A percentile compares a stretch with the other conserved stretches of the same genome.
phyloP scores from a whole-genome alignment of 768 basidiomycete species.

The Boletus sensibilis region DNA sequence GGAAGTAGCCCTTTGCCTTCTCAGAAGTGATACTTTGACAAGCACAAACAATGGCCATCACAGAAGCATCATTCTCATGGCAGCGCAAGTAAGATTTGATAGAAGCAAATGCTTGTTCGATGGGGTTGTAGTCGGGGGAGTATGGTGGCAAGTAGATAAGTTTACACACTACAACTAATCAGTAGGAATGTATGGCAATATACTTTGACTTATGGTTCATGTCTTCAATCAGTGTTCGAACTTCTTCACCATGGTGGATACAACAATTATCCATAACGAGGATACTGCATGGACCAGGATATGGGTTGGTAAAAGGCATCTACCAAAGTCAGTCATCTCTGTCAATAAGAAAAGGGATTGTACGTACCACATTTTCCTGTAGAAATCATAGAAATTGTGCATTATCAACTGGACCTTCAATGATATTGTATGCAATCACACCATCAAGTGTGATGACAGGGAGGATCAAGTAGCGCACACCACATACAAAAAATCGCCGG shows the following conservation, averaged over 20 bases:
- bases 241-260: slow-evolving; percentile 18
- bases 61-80: not conserved
- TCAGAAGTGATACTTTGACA: too few relatives aligned
- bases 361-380: slow-evolving; percentile 3
- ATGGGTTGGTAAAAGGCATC: not conserved
- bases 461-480: slow-evolving; percentile 11
- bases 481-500: slow-evolving; percentile 4
- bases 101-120: slow-evolving; percentile 11
- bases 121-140: not conserved
- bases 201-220: not conserved
- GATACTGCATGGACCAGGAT: too few relatives aligned
- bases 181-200: too few relatives aligned
- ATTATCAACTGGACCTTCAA: not conserved
- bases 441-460: slow-evolving; percentile 11
- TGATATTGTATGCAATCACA: too few relatives aligned
- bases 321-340: not conserved
- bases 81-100: not conserved
- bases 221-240: slow-evolving; percentile 16
- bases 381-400: slow-evolving; percentile 6
- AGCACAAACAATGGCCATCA: too few relatives aligned
- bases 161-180: too few relatives aligned
- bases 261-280: slow-evolving; percentile 24
- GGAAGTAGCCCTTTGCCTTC: too few relatives aligned
- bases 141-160: too few relatives aligned
- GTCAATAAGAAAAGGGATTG: not conserved